Conservation (phyloP, 2,329 filamentous ascomycete species). For the Fusarium graminum region DNA sequence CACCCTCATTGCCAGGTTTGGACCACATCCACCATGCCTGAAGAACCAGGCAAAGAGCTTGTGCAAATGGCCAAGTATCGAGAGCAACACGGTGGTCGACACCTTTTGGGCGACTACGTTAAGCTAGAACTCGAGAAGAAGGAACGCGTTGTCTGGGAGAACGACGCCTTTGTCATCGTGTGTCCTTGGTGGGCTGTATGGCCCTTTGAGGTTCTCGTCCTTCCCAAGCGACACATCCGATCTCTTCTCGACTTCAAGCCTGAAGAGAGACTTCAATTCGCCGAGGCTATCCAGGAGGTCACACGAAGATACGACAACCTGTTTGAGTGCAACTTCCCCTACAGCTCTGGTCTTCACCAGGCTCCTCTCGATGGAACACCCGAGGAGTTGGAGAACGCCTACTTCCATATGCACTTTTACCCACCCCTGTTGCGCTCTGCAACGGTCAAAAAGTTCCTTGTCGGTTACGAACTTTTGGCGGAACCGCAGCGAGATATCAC, state of each 20-base stretch:
- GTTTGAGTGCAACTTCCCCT: slow-evolving; percentile 96
- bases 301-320: slow-evolving; percentile 95
- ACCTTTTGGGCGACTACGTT: slow-evolving; percentile 89
- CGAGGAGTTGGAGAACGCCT: slow-evolving; percentile 87
- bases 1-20: slow-evolving; percentile 98
- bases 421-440: slow-evolving; percentile 92
- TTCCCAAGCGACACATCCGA: slow-evolving; percentile 86
- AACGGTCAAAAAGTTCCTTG: slow-evolving; percentile 94
- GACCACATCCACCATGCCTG: slow-evolving; percentile 91
- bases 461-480: slow-evolving; percentile 95
- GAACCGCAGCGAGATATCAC: slow-evolving; percentile 99
- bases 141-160: slow-evolving; percentile 90
- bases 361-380: slow-evolving; percentile 85
- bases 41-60: slow-evolving; percentile 87
- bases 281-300: slow-evolving; percentile 87
- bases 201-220: slow-evolving; percentile 95
- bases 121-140: slow-evolving; percentile 83
- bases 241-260: slow-evolving; percentile 84
- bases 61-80: slow-evolving; percentile 83
- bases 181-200: slow-evolving; percentile 99
- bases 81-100: slow-evolving; percentile 75
- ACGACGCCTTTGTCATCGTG: slow-evolving; percentile 84
- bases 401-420: slow-evolving; percentile 98
- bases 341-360: slow-evolving; percentile 97
- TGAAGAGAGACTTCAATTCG: slow-evolving; percentile 78